Percentiles rank a stretch among this genome's conserved stretches.
Conservation (phyloP, 2,329 filamentous ascomycete genomes). For the Scleromitrula shiraiana region DNA sequence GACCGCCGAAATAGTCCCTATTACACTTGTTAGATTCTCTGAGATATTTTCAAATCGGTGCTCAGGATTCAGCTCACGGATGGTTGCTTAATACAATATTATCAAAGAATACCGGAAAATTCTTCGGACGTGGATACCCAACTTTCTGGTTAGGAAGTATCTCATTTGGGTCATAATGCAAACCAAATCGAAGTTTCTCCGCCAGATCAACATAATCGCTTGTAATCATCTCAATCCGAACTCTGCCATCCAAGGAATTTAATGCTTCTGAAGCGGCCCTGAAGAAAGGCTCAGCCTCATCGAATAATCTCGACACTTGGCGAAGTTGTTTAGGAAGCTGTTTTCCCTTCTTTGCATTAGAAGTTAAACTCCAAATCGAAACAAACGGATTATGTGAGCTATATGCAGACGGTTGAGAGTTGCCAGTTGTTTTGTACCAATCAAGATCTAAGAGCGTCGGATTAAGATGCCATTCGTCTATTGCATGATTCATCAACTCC, state of each 20-base stretch:
- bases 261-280: slow-evolving; percentile 9
- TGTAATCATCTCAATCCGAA: slow-evolving; percentile 12
- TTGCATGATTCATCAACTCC: background rate
- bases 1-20: slow-evolving; percentile 11
- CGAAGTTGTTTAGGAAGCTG: background rate
- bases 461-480: background rate
- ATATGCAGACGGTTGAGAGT: too few species aligned
- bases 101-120: slow-evolving; percentile 12
- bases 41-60: too few species aligned
- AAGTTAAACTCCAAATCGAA: background rate
- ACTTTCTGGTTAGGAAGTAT: background rate
- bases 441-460: background rate
- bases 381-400: slow-evolving; percentile 11
- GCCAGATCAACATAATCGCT: slow-evolving; percentile 16
- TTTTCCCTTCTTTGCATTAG: background rate
- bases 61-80: too few species aligned
- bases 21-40: too few species aligned
- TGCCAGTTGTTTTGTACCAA: background rate
- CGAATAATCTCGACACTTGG: slow-evolving; percentile 9
- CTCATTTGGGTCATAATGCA: background rate
- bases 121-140: background rate
- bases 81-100: slow-evolving; percentile 16
- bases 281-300: slow-evolving; percentile 15
- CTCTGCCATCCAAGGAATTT: slow-evolving; percentile 8
- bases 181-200: slow-evolving; percentile 12